Base-by-base conservation (phyloP, 129 eudicot genomes). In the Helianthus annuus region DNA sequence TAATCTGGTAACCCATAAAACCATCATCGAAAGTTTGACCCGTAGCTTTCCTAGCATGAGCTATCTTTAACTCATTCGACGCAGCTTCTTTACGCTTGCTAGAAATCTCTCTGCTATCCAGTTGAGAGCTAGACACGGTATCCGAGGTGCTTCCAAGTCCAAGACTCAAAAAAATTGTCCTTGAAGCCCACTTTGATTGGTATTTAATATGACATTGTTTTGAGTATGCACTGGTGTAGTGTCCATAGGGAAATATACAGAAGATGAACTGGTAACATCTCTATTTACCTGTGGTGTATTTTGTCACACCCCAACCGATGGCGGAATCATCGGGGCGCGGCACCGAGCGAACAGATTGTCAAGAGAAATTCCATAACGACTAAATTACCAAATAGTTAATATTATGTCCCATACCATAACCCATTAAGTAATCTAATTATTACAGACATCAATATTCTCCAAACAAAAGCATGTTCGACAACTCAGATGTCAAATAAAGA, bases 81-180 rank as follows among this genome's bases (percentile, higher is more conserved):
- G 64, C 76, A 67, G 78, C 76, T 76, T 78, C 84, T 70, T 59
- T 77, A 73, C 80, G 73, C 39, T 52, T 68, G 72, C 67, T 48
- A 58, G 83, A 36, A 15, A 67, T 63, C 66, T 76, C 85, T 60
- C 42, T 75, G 63, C 16, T 76, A 10, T 82, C 57, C 22, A 78
- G 75, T 13, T 71, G 61, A 63, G 67, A 48, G 51, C 64, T 75
- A 63, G 76, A 58, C 10, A 69, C 32, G 14, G 57, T 16, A 49
- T 81, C 83, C 29, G 34, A 29, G 11, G 72, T 77, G 56, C 82
- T 71, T 72, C 92, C 96, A 75, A 73, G 80, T 38, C 90, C 92
- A 78, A 89, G 96, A 24, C 88, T 86, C 64, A 89, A 75, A 71
- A 86, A 89, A 76, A 69, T 14, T 55, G 74, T 52, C 70, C 85